Evolutionary conservation across 208 protist genomes (phyloP), one percentile per base, ranked within the genome.

Genomic region (Leptomonas seymouri): DNA sequence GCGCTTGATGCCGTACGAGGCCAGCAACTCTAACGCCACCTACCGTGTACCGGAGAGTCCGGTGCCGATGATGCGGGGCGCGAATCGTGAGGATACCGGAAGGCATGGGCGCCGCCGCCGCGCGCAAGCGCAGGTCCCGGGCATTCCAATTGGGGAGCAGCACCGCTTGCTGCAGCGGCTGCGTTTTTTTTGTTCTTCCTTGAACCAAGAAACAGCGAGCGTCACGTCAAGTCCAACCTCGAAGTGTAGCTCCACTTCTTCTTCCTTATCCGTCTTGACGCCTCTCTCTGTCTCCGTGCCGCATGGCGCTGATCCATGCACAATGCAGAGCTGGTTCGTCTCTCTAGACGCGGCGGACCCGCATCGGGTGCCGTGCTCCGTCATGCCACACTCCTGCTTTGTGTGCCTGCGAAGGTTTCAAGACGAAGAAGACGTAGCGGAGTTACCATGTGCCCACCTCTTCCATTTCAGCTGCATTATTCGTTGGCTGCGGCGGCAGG

Each of bases 381-480:
- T 31, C 18, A 30, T 59, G 27, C 70, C 62, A 23, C 34, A 55
- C 30, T 55, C 50, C 20, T 85, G 80, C 51, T 72, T 44, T 1
- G 80, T 85, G 39, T 81, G 75, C 50, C 64, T 81, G 16, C 57
- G 61, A 8, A 6, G 28, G 36, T 81, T 74, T 49, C 27, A 34
- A 25, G 15, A 74, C 20, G 75, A 65, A 6, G 75, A 81, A 64
- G 74, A 75, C 28, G 76, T 85, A 12, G 76, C 67, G 39, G 63
- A 78, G 76, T 48, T 81, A 42, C 74, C 75, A 41, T 85, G 75
- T 34, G 62, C 71, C 12, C 75, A 81, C 46, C 30, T 76, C 3
- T 85, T 61, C 51, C 74, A 79, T 58, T 67, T 76, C 25, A 14
- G 9, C 20, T 79, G 72, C 51, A 74, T 81, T 31, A 59, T 68